Evolutionary conservation across 257 asterid genomes (phyloP).

Genomic region (Ehretia macrophylla): DNA sequence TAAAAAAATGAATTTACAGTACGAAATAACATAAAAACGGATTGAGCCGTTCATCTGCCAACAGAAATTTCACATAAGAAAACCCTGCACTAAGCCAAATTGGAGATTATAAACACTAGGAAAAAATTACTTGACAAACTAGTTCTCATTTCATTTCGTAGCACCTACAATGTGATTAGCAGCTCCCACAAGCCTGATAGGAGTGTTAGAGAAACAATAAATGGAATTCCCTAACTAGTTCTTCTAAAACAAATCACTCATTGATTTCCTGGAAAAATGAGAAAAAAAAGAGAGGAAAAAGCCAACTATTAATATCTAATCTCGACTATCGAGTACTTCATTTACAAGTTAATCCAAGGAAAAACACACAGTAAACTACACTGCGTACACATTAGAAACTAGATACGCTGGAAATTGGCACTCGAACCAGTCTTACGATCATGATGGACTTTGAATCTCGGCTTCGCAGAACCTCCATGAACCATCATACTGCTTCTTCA

Average conservation of each 20-base stretch:
- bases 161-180: neutral
- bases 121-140: neutral
- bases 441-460: slow-evolving; percentile 51
- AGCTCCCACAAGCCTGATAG: neutral
- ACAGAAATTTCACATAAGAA: too few relatives aligned
- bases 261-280: neutral
- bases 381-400: slow-evolving; percentile 5
- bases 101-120: too few relatives aligned
- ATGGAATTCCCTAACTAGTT: neutral
- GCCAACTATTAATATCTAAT: neutral
- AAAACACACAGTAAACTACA: neutral
- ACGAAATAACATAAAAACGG: too few relatives aligned
- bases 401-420: slow-evolving; percentile 1
- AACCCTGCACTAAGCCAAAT: too few relatives aligned
- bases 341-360: slow-evolving; percentile 9
- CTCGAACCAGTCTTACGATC: slow-evolving; percentile 16
- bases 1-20: too few relatives aligned
- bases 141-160: neutral
- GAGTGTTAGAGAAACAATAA: neutral
- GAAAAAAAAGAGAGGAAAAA: too few relatives aligned
- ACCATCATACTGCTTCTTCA: slow-evolving; percentile 76
- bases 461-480: slow-evolving; percentile 84
- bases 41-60: too few relatives aligned
- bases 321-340: neutral
- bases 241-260: neutral